Evolutionary conservation across 2,329 filamentous ascomycete species (phyloP), one percentile per base, ranked within the genome.

Genomic region (Penicillium vulpinum): DNA sequence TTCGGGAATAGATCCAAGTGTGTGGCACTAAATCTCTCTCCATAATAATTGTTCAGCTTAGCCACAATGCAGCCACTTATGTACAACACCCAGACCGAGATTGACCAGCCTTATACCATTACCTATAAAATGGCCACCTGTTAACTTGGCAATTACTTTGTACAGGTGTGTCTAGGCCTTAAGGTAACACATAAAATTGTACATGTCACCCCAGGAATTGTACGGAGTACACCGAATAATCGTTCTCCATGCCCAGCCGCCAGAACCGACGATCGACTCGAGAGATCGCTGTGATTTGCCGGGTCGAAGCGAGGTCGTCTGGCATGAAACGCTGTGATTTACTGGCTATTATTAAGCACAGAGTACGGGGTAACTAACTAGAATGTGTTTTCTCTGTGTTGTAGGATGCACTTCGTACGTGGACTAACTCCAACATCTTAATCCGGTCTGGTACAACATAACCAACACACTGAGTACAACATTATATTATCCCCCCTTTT

Each of bases 251-350:
- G 31, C 24, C 40, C 29, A 60, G 33, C 55, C 56, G 54, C 59
- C 50, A 53, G 21, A 41, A 41, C 16, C 51, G 61, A 59, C 53
- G 57, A 63, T 65, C 61, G 24, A 18, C 39, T 18, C 4, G 11
- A 48, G 33, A 16, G 28, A 28, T 33, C 36, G 28, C 36, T 54
- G 9, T 54, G 51, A 54, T 54, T 54, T 49, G 51, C 28, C 44
- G 21, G 44, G 4, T 52, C 22, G 10, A 33, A 46, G 21, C 31
- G 39, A 36, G 22, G 22, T 36, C 6, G 3, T n/a, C 2, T 8
- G 16, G 9, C 16, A 49, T 49, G 21, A 38, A 49, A 49, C 33
- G 24, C 5, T 10, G 5, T 15, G 44, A 13, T 35, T n/a, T 13
- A 46, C 15, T 6, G n/a, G 41, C 24, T 22, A 33, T 33, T 24